These are phyloP conservation scores for Botryobasidium botryosum DNA, from an alignment of 768 basidiomycete genomes.

Conservation along the genomic window DNA sequence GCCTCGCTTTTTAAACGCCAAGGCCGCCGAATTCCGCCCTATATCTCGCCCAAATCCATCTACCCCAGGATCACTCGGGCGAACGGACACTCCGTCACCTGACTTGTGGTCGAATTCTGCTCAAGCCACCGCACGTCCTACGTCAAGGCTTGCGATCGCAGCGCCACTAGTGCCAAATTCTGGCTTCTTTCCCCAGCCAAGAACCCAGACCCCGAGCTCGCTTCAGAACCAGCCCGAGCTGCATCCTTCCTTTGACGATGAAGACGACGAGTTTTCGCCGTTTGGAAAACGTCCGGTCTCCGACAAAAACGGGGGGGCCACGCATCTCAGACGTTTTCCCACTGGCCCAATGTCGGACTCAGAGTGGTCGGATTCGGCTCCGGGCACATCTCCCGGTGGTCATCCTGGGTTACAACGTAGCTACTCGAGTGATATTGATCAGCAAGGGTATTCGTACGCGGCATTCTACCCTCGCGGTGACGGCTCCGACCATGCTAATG, in stretches of 20 bases:
- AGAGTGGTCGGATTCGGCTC: no score
- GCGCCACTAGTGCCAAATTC: conserved; percentile 73
- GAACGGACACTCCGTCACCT: conserved; percentile 73
- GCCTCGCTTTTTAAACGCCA: conserved; percentile 73
- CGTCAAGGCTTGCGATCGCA: conserved; percentile 69
- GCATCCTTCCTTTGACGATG: conserved; percentile 28
- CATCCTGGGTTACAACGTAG: no score
- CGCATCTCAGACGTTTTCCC: no score
- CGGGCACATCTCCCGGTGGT: no score
- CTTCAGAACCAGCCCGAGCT: conserved; percentile 7
- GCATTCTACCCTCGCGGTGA: no score
- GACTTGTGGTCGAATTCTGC: conserved; percentile 64
- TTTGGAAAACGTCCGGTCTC: no score
- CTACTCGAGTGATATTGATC: no score
- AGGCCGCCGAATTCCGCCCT: conserved; percentile 79
- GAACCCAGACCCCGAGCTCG: conserved; percentile 43
- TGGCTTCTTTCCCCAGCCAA: conserved; percentile 30
- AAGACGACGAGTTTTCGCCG: conserved; percentile 25
- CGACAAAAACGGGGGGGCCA: no score
- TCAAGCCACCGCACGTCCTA: conserved; percentile 39
- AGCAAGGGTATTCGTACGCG: no score
- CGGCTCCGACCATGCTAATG: no score
- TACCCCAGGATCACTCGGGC: conserved; percentile 36
- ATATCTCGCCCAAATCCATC: conserved; percentile 45
- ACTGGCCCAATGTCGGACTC: no score